Percentiles rank a stretch among this genome's conserved stretches.
Conservation (phyloP, 2,329 filamentous ascomycete species). For the Botryotinia calthae region DNA sequence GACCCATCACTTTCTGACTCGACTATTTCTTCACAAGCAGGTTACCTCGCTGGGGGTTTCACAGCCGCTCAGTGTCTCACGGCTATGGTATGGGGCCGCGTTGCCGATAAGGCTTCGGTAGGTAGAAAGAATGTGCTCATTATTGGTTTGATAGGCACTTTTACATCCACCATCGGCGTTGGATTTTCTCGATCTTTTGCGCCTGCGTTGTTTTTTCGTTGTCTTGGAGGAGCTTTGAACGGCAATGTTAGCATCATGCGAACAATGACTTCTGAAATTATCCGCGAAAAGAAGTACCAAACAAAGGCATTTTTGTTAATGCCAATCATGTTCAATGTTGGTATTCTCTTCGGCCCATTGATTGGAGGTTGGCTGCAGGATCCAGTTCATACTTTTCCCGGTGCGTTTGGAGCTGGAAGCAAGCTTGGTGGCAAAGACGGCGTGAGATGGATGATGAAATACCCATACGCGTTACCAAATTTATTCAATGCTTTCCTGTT, state of each 20-base stretch:
- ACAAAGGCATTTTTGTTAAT: conserved; percentile 7
- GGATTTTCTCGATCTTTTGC: conserved; percentile 3
- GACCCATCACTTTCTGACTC: background rate
- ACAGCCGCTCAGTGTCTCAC: conserved; percentile 1
- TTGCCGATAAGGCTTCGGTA: background rate
- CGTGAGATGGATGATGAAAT: background rate
- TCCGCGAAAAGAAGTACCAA: conserved; percentile 4
- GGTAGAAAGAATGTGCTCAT: conserved; percentile 4
- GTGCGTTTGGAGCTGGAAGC: background rate
- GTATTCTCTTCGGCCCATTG: background rate
- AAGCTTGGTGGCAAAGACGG: background rate
- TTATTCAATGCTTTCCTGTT: background rate
- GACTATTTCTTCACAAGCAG: background rate
- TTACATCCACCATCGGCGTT: background rate
- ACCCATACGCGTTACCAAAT: background rate
- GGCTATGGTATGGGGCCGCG: conserved; percentile 2
- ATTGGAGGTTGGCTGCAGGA: conserved; percentile 2
- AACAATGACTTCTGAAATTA: conserved; percentile 4
- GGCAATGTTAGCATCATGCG: conserved; percentile 6
- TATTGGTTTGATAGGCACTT: background rate
- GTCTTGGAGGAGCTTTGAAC: conserved; percentile 1
- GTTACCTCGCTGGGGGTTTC: background rate
- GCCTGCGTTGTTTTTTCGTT: conserved; percentile 3
- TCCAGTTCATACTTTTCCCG: background rate
- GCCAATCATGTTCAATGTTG: conserved; percentile 10